A percentile compares a stretch with the other conserved stretches of the same genome.
These are phyloP conservation scores for Yarrowia alimentaria DNA, from an alignment of 805 yeast genomes.

Conservation along the genomic window DNA sequence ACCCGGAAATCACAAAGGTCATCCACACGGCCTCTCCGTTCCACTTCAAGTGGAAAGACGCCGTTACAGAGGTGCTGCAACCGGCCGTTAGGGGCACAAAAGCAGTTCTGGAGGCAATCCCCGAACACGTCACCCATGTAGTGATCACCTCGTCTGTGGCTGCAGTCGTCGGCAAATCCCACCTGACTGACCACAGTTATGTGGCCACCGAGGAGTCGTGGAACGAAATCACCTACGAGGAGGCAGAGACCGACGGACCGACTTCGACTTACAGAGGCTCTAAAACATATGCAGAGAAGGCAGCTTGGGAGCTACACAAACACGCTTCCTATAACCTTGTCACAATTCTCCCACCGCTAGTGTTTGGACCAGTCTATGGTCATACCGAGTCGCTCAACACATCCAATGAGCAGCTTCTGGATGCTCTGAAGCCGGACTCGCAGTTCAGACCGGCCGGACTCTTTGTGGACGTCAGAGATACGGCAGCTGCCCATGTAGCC, in stretches of 20 bases:
- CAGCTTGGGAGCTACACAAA: slow-evolving; percentile 54
- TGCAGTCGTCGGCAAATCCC: slow-evolving; percentile 41
- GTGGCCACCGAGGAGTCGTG: slow-evolving; percentile 41
- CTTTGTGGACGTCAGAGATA: slow-evolving; percentile 60
- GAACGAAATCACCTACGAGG: slow-evolving; percentile 41
- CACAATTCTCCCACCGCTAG: slow-evolving; percentile 38
- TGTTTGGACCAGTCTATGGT: slow-evolving; percentile 39
- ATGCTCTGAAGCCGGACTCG: not conserved
- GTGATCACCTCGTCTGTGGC: slow-evolving; percentile 53
- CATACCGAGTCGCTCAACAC: slow-evolving; percentile 40
- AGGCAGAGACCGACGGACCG: slow-evolving; percentile 24
- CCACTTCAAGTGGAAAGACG: slow-evolving; percentile 38
- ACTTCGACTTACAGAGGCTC: slow-evolving; percentile 41
- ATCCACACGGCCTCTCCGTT: slow-evolving; percentile 47
- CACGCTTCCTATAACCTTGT: slow-evolving; percentile 33
- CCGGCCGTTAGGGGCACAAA: slow-evolving; percentile 53
- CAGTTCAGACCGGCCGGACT: slow-evolving; percentile 11
- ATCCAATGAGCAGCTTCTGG: slow-evolving; percentile 35
- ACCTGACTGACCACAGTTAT: slow-evolving; percentile 32
- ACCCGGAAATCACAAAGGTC: slow-evolving; percentile 41
- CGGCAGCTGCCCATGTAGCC: slow-evolving; percentile 55
- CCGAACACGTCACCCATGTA: slow-evolving; percentile 44
- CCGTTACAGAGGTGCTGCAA: slow-evolving; percentile 44
- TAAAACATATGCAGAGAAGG: slow-evolving; percentile 55
- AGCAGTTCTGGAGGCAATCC: slow-evolving; percentile 44